Evolutionary conservation across 2,329 filamentous ascomycete genomes (phyloP).

Genomic region (Incumbomyces delicatus): DNA sequence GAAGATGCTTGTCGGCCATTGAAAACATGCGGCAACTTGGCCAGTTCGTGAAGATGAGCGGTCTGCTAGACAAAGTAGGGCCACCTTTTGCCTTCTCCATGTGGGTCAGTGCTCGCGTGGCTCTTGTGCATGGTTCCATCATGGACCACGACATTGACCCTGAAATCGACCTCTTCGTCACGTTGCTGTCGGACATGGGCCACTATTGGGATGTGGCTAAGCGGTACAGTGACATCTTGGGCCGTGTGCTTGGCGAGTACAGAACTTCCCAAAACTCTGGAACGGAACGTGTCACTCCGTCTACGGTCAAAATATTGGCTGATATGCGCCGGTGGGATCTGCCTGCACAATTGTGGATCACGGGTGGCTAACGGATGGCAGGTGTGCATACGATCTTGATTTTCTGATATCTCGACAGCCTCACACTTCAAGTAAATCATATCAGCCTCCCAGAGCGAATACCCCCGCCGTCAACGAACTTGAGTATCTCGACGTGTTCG

Average conservation of each 20-base stretch:
- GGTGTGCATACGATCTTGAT: constrained; percentile 54
- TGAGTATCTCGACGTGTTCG: constrained; percentile 85
- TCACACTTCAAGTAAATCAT: constrained; percentile 16
- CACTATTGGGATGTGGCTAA: constrained; percentile 76
- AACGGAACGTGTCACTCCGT: constrained; percentile 65
- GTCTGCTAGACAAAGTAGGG: constrained; percentile 68
- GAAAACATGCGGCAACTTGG: constrained; percentile 71
- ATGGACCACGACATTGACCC: constrained; percentile 54
- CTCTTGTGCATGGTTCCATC: constrained; percentile 76
- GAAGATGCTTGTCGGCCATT: constrained; percentile 73
- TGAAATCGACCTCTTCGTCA: constrained; percentile 72
- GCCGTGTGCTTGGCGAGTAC: constrained; percentile 78
- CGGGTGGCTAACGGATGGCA: constrained; percentile 1
- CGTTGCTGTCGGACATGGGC: constrained; percentile 71
- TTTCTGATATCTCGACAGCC: constrained; percentile 80
- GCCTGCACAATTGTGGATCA: constrained; percentile 26
- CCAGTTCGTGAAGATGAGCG: constrained; percentile 66
- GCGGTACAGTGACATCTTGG: constrained; percentile 68
- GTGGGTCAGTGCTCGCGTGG: constrained; percentile 69
- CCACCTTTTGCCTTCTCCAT: constrained; percentile 85
- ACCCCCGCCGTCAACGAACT: constrained; percentile 66
- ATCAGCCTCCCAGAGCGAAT: constrained; percentile 46
- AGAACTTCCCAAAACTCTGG: constrained; percentile 58
- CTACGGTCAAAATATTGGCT: constrained; percentile 72
- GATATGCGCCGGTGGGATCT: constrained; percentile 86